Evolutionary conservation across 2,329 filamentous ascomycete genomes (phyloP).

Genomic region (Diaporthe australafricana): DNA sequence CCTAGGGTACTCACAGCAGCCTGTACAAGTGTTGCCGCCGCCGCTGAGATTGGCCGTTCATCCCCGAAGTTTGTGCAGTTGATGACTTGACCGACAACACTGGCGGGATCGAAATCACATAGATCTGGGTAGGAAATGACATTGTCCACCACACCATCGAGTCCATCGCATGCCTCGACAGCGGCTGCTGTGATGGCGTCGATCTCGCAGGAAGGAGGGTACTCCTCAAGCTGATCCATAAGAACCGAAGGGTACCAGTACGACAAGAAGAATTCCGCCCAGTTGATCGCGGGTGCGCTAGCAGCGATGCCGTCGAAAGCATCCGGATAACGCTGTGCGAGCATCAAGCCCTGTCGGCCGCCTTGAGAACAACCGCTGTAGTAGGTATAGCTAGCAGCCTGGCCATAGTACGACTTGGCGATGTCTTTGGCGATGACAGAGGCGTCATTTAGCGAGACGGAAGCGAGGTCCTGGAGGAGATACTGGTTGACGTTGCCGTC

Average conservation of each 20-base stretch:
- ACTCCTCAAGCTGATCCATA: constrained; percentile 43
- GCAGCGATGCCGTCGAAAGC: constrained; percentile 70
- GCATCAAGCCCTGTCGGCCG: constrained; percentile 67
- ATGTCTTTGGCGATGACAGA: too few species aligned
- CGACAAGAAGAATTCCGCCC: constrained; percentile 51
- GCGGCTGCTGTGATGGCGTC: constrained; percentile 49
- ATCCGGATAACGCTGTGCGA: constrained; percentile 62
- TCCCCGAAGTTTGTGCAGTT: too few species aligned
- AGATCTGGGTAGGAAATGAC: too few species aligned
- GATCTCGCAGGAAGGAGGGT: constrained; percentile 57
- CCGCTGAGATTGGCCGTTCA: too few species aligned
- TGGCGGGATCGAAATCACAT: too few species aligned
- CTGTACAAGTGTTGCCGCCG: too few species aligned
- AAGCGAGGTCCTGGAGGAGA: constrained; percentile 40
- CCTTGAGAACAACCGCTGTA: constrained; percentile 70
- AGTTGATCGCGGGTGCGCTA: constrained; percentile 53
- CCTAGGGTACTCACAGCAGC: too few species aligned
- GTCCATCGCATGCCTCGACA: constrained; percentile 58
- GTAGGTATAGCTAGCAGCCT: constrained; percentile 57
- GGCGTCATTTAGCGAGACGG: constrained; percentile 41
- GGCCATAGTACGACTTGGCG: constrained; percentile 55
- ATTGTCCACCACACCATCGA: constrained; percentile 55
- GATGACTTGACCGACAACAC: too few species aligned
- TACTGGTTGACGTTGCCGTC: constrained; percentile 41
- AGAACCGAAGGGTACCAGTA: constrained; percentile 44